phyloP scores from a whole-genome alignment of 805 yeast genomes.

The Clavispora fructus region DNA sequence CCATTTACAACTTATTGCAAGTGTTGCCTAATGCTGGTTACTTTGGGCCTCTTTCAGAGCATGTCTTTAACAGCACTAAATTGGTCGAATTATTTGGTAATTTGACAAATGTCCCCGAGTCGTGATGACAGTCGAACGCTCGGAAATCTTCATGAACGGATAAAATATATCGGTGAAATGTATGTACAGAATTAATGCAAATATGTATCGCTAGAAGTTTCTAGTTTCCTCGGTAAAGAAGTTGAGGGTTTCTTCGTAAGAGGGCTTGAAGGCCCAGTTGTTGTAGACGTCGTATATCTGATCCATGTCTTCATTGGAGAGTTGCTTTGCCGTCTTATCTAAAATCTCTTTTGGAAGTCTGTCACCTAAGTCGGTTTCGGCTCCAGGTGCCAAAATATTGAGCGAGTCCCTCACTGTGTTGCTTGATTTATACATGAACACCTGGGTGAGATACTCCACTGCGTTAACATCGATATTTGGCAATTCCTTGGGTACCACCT shows the following conservation, averaged over 20 bases:
- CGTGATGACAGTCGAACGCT: neutral
- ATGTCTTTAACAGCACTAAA: constrained; percentile 50
- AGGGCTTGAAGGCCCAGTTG: constrained; percentile 86
- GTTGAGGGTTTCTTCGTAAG: constrained; percentile 16
- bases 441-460: constrained; percentile 57
- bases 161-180: neutral
- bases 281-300: constrained; percentile 48
- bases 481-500: constrained; percentile 41
- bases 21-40: constrained; percentile 57
- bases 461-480: constrained; percentile 40
- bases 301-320: constrained; percentile 53
- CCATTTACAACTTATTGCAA: constrained; percentile 42
- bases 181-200: neutral
- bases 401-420: constrained; percentile 48
- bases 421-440: constrained; percentile 16
- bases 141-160: constrained; percentile 3
- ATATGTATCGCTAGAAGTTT: constrained; percentile 2
- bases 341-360: constrained; percentile 27
- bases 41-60: constrained; percentile 43
- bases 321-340: constrained; percentile 40
- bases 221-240: constrained; percentile 14
- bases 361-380: constrained; percentile 45
- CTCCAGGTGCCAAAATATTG: constrained; percentile 75
- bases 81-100: constrained; percentile 40
- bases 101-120: constrained; percentile 19